These are phyloP conservation scores for Gardenia jasminoides DNA, from an alignment of 257 asterid genomes.

Conservation along the genomic window DNA sequence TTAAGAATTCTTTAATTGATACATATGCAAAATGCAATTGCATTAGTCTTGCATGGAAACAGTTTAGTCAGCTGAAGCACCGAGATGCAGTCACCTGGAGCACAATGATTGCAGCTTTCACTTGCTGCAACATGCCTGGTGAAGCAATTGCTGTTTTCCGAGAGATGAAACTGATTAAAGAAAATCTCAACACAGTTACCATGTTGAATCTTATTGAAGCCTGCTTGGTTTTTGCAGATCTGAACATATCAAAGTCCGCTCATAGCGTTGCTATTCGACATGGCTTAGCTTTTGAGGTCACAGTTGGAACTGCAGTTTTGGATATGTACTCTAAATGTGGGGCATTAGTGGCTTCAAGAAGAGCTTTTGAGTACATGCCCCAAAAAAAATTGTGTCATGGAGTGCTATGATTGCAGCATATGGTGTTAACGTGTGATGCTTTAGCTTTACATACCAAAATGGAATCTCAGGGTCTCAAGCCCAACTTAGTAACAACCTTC, in stretches of 20 bases:
- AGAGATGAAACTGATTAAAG: constrained; percentile 44
- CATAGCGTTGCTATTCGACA: constrained; percentile 65
- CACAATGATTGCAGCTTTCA: constrained; percentile 87
- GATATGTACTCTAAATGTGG: constrained; percentile 95
- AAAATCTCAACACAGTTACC: constrained; percentile 50
- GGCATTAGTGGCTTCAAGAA: constrained; percentile 57
- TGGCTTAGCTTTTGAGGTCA: constrained; percentile 60
- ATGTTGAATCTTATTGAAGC: constrained; percentile 77
- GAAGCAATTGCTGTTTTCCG: constrained; percentile 61
- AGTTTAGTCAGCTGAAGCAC: constrained; percentile 47
- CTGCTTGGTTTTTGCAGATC: constrained; percentile 67
- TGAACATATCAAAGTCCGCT: constrained; percentile 58
- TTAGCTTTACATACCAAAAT: constrained; percentile 57
- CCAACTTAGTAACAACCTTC: constrained; percentile 64
- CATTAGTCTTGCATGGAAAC: constrained; percentile 50
- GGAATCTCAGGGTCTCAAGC: constrained; percentile 56
- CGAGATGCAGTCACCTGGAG: constrained; percentile 83
- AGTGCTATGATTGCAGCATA: constrained; percentile 78
- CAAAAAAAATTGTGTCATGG: constrained; percentile 64
- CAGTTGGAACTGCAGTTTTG: constrained; percentile 81
- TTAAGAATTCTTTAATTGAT: constrained; percentile 69
- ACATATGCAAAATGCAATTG: constrained; percentile 72
- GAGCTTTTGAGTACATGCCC: constrained; percentile 58
- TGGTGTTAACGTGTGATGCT: constrained; percentile 73
- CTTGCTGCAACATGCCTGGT: constrained; percentile 70